A percentile compares a stretch with the other conserved stretches of the same genome.
Evolutionary conservation across 805 yeast genomes (phyloP).

Genomic region (Candida vartiovaarae): DNA sequence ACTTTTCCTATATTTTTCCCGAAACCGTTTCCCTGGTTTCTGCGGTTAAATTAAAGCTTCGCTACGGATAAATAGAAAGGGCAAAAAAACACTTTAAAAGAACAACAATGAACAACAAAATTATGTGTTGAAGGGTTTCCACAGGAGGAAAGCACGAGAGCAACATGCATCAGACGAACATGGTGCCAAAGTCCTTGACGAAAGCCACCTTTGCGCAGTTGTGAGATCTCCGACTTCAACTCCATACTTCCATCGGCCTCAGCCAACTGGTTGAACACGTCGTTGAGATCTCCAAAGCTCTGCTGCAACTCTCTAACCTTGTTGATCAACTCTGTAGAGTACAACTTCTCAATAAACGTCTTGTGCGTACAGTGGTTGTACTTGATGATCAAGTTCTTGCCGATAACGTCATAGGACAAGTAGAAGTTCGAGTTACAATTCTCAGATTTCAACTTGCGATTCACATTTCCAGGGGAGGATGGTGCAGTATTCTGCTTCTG

Average conservation of each 20-base stretch:
- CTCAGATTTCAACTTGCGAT: conserved; percentile 19
- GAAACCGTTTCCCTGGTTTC: too few relatives aligned
- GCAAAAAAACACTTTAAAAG: too few relatives aligned
- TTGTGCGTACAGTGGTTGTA: conserved; percentile 18
- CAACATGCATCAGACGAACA: conserved; percentile 1
- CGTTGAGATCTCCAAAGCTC: conserved; percentile 4
- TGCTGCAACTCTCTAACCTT: conserved; percentile 10
- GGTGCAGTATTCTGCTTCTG: conserved; percentile 11
- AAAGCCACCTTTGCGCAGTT: conserved; percentile 17
- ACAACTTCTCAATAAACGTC: conserved; percentile 16
- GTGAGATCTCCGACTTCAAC: conserved; percentile 12
- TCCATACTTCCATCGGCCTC: conserved; percentile 6
- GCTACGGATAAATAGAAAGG: too few relatives aligned
- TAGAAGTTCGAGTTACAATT: conserved; percentile 20
- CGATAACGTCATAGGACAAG: conserved; percentile 18
- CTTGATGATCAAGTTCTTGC: conserved; percentile 17
- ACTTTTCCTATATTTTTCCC: too few relatives aligned
- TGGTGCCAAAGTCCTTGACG: conserved; percentile 17
- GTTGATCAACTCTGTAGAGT: conserved; percentile 12
- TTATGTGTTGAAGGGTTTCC: too few relatives aligned
- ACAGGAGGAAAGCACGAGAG: too few relatives aligned
- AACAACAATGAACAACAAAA: too few relatives aligned
- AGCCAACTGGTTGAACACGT: conserved; percentile 6
- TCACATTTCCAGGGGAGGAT: conserved; percentile 3
- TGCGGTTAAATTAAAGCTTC: too few relatives aligned